These are phyloP conservation scores for Phytophthora hybrid DNA, from an alignment of 352 stramenopile genomes.

Conservation along the genomic window DNA sequence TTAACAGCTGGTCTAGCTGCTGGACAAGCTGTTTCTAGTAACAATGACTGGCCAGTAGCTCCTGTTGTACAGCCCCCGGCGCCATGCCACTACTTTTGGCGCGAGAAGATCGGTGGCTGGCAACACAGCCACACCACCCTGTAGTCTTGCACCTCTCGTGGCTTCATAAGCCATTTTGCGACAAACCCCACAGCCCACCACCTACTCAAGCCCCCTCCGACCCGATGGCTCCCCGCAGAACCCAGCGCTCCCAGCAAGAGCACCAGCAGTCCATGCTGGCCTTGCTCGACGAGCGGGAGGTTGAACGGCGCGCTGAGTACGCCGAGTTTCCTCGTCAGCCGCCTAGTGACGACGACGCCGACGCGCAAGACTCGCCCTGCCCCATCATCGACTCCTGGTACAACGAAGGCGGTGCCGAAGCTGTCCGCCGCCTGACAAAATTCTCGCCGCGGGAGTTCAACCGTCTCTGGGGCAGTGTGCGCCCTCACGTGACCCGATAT, in stretches of 20 bases:
- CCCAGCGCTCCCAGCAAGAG: not conserved
- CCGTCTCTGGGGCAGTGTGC: not conserved
- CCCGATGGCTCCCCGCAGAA: not conserved
- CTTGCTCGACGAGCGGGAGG: not conserved
- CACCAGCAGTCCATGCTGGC: not conserved
- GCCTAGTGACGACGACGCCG: not conserved
- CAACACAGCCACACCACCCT: not conserved
- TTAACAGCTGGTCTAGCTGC: too few relatives aligned
- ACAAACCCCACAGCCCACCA: not conserved
- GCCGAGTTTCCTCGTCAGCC: not conserved
- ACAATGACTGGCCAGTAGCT: too few relatives aligned
- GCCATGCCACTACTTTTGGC: too few relatives aligned
- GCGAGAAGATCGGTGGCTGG: too few relatives aligned
- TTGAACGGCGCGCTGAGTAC: not conserved
- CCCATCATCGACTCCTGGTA: conserved; percentile 2
- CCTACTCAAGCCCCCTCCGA: not conserved
- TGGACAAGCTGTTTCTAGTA: too few relatives aligned
- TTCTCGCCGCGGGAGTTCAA: conserved; percentile 4
- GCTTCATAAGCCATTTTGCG: not conserved
- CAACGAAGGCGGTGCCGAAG: conserved; percentile 9
- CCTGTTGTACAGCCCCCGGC: too few relatives aligned
- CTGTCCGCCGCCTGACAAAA: conserved; percentile 1
- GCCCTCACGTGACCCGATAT: conserved; percentile 3
- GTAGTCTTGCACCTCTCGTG: not conserved
- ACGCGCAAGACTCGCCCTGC: not conserved